phyloP scores from a whole-genome alignment of 768 basidiomycete genomes.

The Pluteus cervinus region DNA sequence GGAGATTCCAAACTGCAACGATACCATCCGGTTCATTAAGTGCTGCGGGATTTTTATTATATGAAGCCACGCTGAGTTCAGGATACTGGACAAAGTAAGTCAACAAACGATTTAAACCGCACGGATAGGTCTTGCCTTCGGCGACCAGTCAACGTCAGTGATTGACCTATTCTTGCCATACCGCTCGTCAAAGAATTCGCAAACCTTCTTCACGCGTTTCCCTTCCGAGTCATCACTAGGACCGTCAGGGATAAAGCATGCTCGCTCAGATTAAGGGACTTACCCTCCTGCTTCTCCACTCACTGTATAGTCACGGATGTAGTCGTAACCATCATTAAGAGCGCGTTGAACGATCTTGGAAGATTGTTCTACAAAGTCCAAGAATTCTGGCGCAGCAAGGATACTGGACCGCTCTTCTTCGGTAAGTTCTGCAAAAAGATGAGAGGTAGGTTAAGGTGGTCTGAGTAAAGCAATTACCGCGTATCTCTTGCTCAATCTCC shows the following conservation, averaged over 20 bases:
- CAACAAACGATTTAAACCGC: not conserved
- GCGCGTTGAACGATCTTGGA: slow-evolving; percentile 95
- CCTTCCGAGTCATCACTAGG: slow-evolving; percentile 86
- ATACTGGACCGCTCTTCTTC: slow-evolving; percentile 83
- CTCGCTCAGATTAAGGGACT: slow-evolving; percentile 17
- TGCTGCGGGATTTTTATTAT: slow-evolving; percentile 94
- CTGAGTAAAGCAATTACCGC: slow-evolving; percentile 40
- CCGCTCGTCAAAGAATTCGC: slow-evolving; percentile 88
- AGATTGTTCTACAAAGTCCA: slow-evolving; percentile 91
- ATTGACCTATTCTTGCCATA: slow-evolving; percentile 92
- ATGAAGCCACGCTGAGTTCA: slow-evolving; percentile 91
- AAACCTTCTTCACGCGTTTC: slow-evolving; percentile 85
- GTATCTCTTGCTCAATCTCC: slow-evolving; percentile 82
- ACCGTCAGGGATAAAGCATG: slow-evolving; percentile 3
- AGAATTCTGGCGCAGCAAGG: slow-evolving; percentile 82
- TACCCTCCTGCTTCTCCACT: slow-evolving; percentile 80
- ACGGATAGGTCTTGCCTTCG: slow-evolving; percentile 54
- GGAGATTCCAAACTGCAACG: slow-evolving; percentile 96
- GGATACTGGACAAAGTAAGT: slow-evolving; percentile 59
- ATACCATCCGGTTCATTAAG: slow-evolving; percentile 96
- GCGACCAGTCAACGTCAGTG: slow-evolving; percentile 97
- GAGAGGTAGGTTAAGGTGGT: not conserved
- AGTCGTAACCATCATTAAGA: slow-evolving; percentile 93
- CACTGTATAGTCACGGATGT: slow-evolving; percentile 94
- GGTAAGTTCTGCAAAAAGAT: slow-evolving; percentile 56